These are phyloP conservation scores for Magnolia kwangsiensis DNA, from an alignment of 164 flowering plant species.

Conservation along the genomic window DNA sequence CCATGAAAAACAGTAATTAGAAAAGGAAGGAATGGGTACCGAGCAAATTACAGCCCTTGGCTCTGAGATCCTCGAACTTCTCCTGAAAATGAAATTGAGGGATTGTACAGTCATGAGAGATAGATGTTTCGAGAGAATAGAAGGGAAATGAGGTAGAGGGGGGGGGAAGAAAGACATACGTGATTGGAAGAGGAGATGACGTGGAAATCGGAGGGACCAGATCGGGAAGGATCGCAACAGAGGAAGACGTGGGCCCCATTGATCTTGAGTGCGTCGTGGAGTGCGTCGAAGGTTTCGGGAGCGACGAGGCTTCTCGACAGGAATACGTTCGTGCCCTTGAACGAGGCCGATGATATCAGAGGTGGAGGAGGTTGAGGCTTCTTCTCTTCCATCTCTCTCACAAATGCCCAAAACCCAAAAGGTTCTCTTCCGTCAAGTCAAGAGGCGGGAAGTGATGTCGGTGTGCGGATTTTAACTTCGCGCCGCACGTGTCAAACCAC, in stretches of 20 bases:
- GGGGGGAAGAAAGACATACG: slow-evolving; percentile 25
- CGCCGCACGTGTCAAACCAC: background rate
- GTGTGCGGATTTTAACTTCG: background rate
- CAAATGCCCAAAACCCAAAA: background rate
- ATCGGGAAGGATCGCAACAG: slow-evolving; percentile 78
- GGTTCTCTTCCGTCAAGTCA: background rate
- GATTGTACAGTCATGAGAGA: background rate
- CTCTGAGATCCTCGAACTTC: slow-evolving; percentile 74
- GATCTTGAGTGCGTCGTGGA: slow-evolving; percentile 78
- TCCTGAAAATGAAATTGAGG: slow-evolving; percentile 45
- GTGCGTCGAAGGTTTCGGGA: slow-evolving; percentile 74
- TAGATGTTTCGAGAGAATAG: background rate
- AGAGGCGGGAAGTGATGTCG: background rate
- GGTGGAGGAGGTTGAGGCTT: background rate
- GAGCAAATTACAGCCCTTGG: slow-evolving; percentile 77
- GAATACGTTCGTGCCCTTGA: slow-evolving; percentile 72
- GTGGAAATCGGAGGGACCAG: slow-evolving; percentile 67
- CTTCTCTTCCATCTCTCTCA: background rate
- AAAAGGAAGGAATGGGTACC: slow-evolving; percentile 26
- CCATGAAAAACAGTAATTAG: background rate
- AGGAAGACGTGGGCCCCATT: slow-evolving; percentile 74
- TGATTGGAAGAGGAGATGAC: slow-evolving; percentile 75
- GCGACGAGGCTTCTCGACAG: slow-evolving; percentile 81
- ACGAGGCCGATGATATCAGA: slow-evolving; percentile 40
- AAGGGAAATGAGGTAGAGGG: no score